Percentiles rank a stretch among this genome's conserved stretches.
Evolutionary conservation across 331 rosid genomes (phyloP).

Genomic region (Malus hybrid): DNA sequence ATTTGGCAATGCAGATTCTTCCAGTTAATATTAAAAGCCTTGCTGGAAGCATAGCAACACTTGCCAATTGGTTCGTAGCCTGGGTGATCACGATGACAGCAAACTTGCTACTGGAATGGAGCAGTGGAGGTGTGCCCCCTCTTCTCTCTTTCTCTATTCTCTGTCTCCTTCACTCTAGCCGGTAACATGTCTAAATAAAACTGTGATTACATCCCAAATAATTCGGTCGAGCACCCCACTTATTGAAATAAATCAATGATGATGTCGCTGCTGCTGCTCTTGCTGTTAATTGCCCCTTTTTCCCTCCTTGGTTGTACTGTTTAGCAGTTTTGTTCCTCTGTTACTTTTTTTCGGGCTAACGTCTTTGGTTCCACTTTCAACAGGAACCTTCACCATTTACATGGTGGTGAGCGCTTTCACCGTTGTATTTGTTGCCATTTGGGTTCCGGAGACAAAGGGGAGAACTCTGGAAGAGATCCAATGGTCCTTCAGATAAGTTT

Average conservation of each 20-base stretch:
- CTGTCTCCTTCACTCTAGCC: neutral
- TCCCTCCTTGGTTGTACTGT: neutral
- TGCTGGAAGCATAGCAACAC: slow-evolving; percentile 92
- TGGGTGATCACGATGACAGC: slow-evolving; percentile 78
- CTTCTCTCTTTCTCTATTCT: slow-evolving; percentile 2
- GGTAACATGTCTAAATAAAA: no score
- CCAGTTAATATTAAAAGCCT: slow-evolving; percentile 82
- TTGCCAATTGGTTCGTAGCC: slow-evolving; percentile 73
- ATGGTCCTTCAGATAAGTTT: slow-evolving; percentile 56
- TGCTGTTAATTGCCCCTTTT: no score
- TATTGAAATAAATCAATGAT: no score
- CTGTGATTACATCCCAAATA: no score
- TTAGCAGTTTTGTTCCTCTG: neutral
- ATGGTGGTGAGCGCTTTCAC: slow-evolving; percentile 56
- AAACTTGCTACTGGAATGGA: slow-evolving; percentile 81
- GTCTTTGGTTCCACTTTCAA: slow-evolving; percentile 12
- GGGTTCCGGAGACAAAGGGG: slow-evolving; percentile 96
- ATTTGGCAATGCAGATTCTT: slow-evolving; percentile 59
- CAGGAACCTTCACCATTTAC: slow-evolving; percentile 89
- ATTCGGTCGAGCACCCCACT: neutral
- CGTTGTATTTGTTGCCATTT: slow-evolving; percentile 47
- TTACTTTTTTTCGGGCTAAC: slow-evolving; percentile 5
- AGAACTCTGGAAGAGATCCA: slow-evolving; percentile 93
- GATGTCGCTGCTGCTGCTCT: no score
- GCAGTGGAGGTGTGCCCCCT: slow-evolving; percentile 60